Evolutionary conservation across 805 yeast genomes (phyloP).

Genomic region (Kodamaea hsintzibuensis): DNA sequence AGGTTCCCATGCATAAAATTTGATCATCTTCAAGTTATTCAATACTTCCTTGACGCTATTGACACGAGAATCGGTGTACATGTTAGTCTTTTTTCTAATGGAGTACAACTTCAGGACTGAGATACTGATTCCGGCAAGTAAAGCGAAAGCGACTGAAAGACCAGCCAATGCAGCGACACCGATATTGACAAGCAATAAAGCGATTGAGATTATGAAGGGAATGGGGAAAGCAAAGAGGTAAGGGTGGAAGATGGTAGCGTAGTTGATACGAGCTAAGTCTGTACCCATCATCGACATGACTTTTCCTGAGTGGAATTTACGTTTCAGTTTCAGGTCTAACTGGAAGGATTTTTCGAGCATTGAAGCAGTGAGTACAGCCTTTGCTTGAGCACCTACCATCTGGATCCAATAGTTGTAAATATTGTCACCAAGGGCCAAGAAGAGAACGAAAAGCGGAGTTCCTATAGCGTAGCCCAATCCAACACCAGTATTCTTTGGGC

Average conservation of each 20-base stretch:
- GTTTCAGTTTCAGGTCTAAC: conserved; percentile 19
- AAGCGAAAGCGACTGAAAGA: conserved; percentile 19
- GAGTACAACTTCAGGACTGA: conserved; percentile 53
- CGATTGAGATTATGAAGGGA: conserved; percentile 24
- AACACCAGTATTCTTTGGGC: conserved; percentile 25
- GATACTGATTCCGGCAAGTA: conserved; percentile 44
- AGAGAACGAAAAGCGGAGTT: conserved; percentile 29
- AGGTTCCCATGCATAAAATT: conserved; percentile 88
- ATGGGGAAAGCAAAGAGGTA: conserved; percentile 23
- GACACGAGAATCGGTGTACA: conserved; percentile 74
- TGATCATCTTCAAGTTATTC: conserved; percentile 75
- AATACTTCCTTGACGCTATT: conserved; percentile 75
- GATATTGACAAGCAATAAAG: conserved; percentile 22
- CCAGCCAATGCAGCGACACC: conserved; percentile 28
- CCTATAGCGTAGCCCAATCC: conserved; percentile 46
- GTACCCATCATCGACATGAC: conserved; percentile 31
- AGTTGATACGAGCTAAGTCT: conserved; percentile 25
- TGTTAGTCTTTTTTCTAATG: conserved; percentile 51
- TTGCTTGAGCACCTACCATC: conserved; percentile 28
- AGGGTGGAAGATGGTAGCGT: conserved; percentile 28
- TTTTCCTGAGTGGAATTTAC: conserved; percentile 21
- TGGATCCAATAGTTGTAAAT: conserved; percentile 23
- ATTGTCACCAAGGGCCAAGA: conserved; percentile 22
- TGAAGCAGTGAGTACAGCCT: conserved; percentile 25
- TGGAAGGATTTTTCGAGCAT: conserved; percentile 24